Base-by-base conservation (phyloP, 208 protist species). In the Acanthamoeba divionensis region DNA sequence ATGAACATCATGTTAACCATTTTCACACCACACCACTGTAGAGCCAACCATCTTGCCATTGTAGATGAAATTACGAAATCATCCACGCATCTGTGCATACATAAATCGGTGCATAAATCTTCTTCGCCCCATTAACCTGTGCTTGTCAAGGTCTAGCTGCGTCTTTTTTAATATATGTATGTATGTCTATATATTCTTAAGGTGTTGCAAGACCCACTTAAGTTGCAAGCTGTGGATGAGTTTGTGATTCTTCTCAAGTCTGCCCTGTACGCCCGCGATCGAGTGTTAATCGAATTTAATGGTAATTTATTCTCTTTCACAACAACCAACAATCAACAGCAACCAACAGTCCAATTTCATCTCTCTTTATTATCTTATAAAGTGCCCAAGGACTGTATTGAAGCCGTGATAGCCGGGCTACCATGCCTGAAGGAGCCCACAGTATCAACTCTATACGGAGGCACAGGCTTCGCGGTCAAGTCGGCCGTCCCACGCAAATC, bases 11-110 rank as follows among this genome's bases (percentile, higher is more conserved):
- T 6, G 26, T 63, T 63, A 63, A 63, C 4, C 26, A 63, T 1
- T n/a, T 63, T 31, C 29, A 63, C 4, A n/a, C n/a, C n/a, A n/a
- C n/a, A n/a, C n/a, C n/a, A n/a, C n/a, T n/a, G 36, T 62, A 50
- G 29, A 12, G 87, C 87, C 87, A 85, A 87, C 38, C 65, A 90
- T 12, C 73, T 90, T 26, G 87, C 60, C 52, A 87, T 90, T 31
- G 52, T 85, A 26, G 87, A 87, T 6, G 87, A 90, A 41, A 67
- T 85, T 36, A 90, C 71, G 24, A 90, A 90, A 31, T 90, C 87
- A 3, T 87, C 67, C 18, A 90, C 67, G 6, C 57, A 31, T 48
- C 87, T 90, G 38, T 80, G 65, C 52, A 57, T 90, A 48, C 65
- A 90, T 48, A 44, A 48, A 29, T 52, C 44, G 18, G 55, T 67